Base-by-base conservation (phyloP, 2,329 filamentous ascomycete species). In the Pseudocercospora ulei region DNA sequence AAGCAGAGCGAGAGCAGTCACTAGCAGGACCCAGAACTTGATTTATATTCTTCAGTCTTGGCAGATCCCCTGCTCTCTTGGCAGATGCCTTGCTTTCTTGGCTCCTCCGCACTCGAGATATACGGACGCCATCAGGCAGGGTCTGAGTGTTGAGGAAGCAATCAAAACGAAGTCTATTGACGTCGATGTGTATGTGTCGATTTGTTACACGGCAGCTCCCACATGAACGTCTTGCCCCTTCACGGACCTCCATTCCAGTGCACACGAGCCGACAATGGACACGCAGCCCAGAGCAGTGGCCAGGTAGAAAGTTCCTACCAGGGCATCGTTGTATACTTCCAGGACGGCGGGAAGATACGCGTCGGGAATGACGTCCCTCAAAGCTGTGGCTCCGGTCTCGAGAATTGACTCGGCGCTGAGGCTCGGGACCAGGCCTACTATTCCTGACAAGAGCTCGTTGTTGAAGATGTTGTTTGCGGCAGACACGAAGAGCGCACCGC, bases 231-330 rank as follows among this genome's bases (percentile, higher is more conserved):
- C 30, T 5, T 33, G 30, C 2, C 40, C 29, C 64, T 80, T 81
- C 55, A 81, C 74, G 49, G 64, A 76, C 54, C 64, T 70, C 76
- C 76, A 82, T 61, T 80, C 71, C 49, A 81, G 68, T 4, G 62
- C 60, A 0, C 67, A 47, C 0, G 68, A 65, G 0, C 72, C 76
- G 4, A 78, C 14, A 9, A 78, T 63, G 4, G 66, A 68, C 5
- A 77, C 38, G 5, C 63, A 63, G 0, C 67, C 64, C 52, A 77
- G 60, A 2, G 70, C 67, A 4, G 77, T 60, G 1, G 66, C 69
- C 7, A 81, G 70, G 41, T 71, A 68, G 52, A 79, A 82, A 0
- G 69, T 68, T 40, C 68, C 60, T 1, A 67, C 67, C 20, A 83
- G 56, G 0, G 76, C 66, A 14, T 64, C 56, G 52, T 81, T 82